These are phyloP conservation scores for Yamadazyma taylorii DNA, from an alignment of 1,139 yeast genomes.

Conservation along the genomic window DNA sequence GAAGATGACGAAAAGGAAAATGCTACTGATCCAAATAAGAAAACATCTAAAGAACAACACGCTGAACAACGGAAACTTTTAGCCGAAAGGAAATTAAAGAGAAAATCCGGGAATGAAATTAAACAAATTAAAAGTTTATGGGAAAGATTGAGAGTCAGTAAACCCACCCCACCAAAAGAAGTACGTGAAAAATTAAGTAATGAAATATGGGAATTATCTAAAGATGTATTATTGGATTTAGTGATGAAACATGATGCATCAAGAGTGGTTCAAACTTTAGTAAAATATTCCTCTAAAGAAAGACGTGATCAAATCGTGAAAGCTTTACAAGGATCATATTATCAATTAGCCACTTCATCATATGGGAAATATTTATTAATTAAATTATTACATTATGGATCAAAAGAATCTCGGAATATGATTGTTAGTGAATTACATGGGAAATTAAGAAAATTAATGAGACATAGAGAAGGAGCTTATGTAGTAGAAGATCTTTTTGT, in stretches of 20 bases:
- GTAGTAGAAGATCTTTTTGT: slow-evolving; percentile 93
- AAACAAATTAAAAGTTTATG: slow-evolving; percentile 84
- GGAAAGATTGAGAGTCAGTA: slow-evolving; percentile 88
- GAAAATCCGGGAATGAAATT: slow-evolving; percentile 84
- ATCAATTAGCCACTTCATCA: slow-evolving; percentile 83
- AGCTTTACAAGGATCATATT: slow-evolving; percentile 74
- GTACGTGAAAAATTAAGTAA: slow-evolving; percentile 77
- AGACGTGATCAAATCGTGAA: slow-evolving; percentile 72
- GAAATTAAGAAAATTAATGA: slow-evolving; percentile 84
- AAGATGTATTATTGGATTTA: slow-evolving; percentile 76
- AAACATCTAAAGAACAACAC: slow-evolving; percentile 67
- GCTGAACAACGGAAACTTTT: slow-evolving; percentile 79
- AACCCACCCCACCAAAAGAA: slow-evolving; percentile 76
- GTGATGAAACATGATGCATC: slow-evolving; percentile 97
- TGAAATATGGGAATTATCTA: slow-evolving; percentile 82
- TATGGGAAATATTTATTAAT: slow-evolving; percentile 91
- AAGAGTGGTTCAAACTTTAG: slow-evolving; percentile 90
- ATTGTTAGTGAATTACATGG: slow-evolving; percentile 89
- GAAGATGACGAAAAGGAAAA: slow-evolving; percentile 16
- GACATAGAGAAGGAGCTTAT: slow-evolving; percentile 98
- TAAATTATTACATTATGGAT: slow-evolving; percentile 88
- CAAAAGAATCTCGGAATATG: slow-evolving; percentile 70
- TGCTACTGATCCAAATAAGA: slow-evolving; percentile 42
- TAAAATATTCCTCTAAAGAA: slow-evolving; percentile 79
- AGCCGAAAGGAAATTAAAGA: slow-evolving; percentile 80